Conservation (phyloP, 495 filamentous ascomycete species). For the Thermothielavioides terrestris region DNA sequence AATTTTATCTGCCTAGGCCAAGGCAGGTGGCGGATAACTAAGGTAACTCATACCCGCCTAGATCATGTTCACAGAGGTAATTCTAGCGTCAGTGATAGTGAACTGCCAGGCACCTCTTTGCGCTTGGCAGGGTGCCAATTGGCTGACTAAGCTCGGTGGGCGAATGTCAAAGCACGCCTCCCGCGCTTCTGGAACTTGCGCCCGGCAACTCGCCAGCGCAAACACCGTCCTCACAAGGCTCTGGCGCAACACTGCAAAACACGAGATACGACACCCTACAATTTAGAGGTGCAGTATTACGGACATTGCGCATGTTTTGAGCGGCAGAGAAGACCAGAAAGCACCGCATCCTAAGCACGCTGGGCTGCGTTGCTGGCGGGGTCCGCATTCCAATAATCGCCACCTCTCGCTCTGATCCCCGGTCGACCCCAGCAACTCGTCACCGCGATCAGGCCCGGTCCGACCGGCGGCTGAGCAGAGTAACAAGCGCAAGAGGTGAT, state of each 20-base stretch:
- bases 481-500: no score
- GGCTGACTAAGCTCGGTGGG: slow-evolving; percentile 23
- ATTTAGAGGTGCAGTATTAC: slow-evolving; percentile 23
- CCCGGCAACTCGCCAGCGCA: slow-evolving; percentile 23
- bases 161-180: slow-evolving; percentile 17
- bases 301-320: slow-evolving; percentile 8
- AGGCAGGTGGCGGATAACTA: no score
- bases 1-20: no score
- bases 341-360: slow-evolving; percentile 1
- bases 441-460: neutral
- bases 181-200: slow-evolving; percentile 22
- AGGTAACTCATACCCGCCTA: no score
- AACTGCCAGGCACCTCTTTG: no score
- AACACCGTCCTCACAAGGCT: slow-evolving; percentile 17
- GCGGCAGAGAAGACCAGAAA: slow-evolving; percentile 4
- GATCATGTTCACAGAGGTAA: neutral
- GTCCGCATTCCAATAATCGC: slow-evolving; percentile 8
- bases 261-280: slow-evolving; percentile 14
- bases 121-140: neutral
- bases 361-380: slow-evolving; percentile 2
- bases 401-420: neutral
- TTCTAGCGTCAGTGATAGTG: neutral
- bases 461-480: neutral
- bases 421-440: neutral
- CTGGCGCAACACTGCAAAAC: slow-evolving; percentile 21